A percentile compares a stretch with the other conserved stretches of the same genome.
These are phyloP conservation scores for Cladorrhinum samala DNA, from an alignment of 495 filamentous ascomycete species.

Conservation along the genomic window DNA sequence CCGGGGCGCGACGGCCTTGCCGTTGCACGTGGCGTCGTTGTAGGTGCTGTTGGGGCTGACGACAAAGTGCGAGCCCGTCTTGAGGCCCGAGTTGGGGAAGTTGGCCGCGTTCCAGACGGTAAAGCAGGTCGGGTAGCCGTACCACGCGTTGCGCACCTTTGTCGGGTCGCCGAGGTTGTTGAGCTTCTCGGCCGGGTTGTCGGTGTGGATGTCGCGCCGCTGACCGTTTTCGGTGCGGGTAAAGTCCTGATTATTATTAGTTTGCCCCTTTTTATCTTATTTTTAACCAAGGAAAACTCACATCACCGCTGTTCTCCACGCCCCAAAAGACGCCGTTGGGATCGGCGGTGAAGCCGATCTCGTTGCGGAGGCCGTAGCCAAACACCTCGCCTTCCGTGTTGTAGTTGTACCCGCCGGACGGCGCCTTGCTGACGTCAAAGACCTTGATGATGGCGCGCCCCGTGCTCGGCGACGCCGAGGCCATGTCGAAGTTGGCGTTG, in stretches of 20 bases:
- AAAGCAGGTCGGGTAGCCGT: conserved; percentile 67
- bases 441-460: conserved; percentile 58
- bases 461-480: conserved; percentile 36
- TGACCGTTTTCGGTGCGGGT: conserved; percentile 33
- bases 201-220: conserved; percentile 51
- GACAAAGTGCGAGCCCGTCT: conserved; percentile 48
- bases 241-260: conserved; percentile 27
- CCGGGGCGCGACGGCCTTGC: conserved; percentile 38
- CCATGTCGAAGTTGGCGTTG: conserved; percentile 52
- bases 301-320: conserved; percentile 65
- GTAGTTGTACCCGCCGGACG: conserved; percentile 39
- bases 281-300: conserved; percentile 32
- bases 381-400: conserved; percentile 49
- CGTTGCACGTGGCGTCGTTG: conserved; percentile 46
- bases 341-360: conserved; percentile 59
- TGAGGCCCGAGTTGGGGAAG: conserved; percentile 36
- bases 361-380: conserved; percentile 63
- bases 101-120: conserved; percentile 51
- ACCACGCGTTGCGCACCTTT: conserved; percentile 38
- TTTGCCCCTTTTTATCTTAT: too few relatives aligned
- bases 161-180: conserved; percentile 51
- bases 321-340: conserved; percentile 56
- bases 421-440: conserved; percentile 49
- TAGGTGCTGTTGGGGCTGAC: conserved; percentile 38
- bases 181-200: conserved; percentile 68